A percentile compares a stretch with the other conserved stretches of the same genome.
Conservation (phyloP, 2,329 filamentous ascomycete genomes). For the Fusarium sp. region DNA sequence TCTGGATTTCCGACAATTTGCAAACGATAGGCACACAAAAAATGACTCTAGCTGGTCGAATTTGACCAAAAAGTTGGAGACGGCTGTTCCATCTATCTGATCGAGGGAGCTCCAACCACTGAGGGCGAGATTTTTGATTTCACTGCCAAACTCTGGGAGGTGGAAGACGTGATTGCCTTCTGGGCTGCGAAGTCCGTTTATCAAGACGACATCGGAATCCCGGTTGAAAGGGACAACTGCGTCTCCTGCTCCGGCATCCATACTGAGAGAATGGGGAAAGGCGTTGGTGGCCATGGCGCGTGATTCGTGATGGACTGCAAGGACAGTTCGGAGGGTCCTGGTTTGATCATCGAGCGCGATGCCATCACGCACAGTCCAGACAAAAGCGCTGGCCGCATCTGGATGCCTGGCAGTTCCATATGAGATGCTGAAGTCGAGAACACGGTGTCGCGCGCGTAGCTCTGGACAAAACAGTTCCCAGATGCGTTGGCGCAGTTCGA, state of each 20-base stretch:
- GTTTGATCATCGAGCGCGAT: slow-evolving; percentile 46
- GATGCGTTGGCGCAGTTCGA: slow-evolving; percentile 47
- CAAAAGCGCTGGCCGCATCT: slow-evolving; percentile 1
- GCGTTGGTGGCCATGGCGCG: slow-evolving; percentile 47
- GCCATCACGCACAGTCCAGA: slow-evolving; percentile 39
- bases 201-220: slow-evolving; percentile 47
- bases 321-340: slow-evolving; percentile 42
- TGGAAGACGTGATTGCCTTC: slow-evolving; percentile 25
- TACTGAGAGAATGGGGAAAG: slow-evolving; percentile 49
- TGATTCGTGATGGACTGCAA: slow-evolving; percentile 52
- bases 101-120: slow-evolving; percentile 7
- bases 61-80: slow-evolving; percentile 1
- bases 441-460: slow-evolving; percentile 40
- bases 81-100: neutral
- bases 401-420: slow-evolving; percentile 20
- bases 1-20: slow-evolving; percentile 7
- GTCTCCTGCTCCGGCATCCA: slow-evolving; percentile 42
- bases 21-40: slow-evolving; percentile 35
- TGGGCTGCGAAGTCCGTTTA: slow-evolving; percentile 29
- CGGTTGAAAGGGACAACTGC: slow-evolving; percentile 47
- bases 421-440: slow-evolving; percentile 44
- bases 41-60: slow-evolving; percentile 46
- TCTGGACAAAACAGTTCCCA: slow-evolving; percentile 51
- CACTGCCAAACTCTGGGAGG: slow-evolving; percentile 45
- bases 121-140: slow-evolving; percentile 47